A percentile compares a stretch with the other conserved stretches of the same genome.
These are phyloP conservation scores for Spongiforma sp. DNA, from an alignment of 1,284 basidiomycete genomes.

Conservation along the genomic window DNA sequence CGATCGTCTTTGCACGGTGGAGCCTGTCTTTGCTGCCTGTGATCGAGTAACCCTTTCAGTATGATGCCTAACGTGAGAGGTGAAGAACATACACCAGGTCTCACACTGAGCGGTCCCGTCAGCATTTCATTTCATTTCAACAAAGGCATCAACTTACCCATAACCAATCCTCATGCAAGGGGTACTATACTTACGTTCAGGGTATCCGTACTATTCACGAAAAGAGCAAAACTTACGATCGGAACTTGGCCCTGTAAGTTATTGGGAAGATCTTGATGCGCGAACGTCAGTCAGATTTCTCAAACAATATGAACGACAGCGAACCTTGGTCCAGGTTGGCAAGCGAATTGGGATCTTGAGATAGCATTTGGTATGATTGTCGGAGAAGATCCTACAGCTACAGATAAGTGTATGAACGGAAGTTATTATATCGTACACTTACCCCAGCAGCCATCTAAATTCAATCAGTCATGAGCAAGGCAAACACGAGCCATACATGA, in stretches of 20 bases:
- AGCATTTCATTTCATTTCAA: constrained; percentile 10
- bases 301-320: constrained; percentile 6
- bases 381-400: constrained; percentile 81
- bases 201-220: neutral
- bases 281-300: neutral
- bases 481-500: neutral
- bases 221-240: constrained; percentile 64
- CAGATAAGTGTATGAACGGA: constrained; percentile 3
- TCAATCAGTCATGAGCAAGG: constrained; percentile 14
- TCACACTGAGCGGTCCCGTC: constrained; percentile 61
- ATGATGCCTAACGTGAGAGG: neutral
- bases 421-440: constrained; percentile 27
- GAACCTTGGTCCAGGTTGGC: constrained; percentile 94
- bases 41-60: constrained; percentile 18
- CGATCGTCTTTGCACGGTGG: constrained; percentile 86
- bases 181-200: constrained; percentile 57
- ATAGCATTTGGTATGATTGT: constrained; percentile 91
- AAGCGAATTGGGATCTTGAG: constrained; percentile 91
- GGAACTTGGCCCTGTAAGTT: constrained; percentile 88
- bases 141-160: constrained; percentile 63
- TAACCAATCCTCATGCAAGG: constrained; percentile 89
- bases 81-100: constrained; percentile 74
- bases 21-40: constrained; percentile 81
- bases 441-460: constrained; percentile 80
- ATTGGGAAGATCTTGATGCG: constrained; percentile 81